Evolutionary conservation across 148 eudicot species (phyloP), one percentile per base, ranked within the genome.

Genomic region (Rhododendron simsii): DNA sequence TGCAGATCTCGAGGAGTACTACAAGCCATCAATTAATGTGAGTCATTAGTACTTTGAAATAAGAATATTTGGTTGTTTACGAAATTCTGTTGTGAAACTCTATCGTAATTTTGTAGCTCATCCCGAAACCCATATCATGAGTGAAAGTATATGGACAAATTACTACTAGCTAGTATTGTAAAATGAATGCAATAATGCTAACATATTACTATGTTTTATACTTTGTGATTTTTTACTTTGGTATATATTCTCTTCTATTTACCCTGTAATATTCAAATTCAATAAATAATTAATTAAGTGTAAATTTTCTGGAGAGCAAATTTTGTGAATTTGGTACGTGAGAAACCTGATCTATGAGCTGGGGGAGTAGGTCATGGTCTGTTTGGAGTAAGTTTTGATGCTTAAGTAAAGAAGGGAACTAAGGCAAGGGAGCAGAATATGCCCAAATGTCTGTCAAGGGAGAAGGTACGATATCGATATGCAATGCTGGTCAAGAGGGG

Each of bases 321-420:
- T 13, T 3, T 59, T 71, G 15, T 71, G 39, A 33, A 33, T 71
- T 71, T 71, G 21, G 76, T 71, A 30, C 33, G 33, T 67, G 76
- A 14, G 37, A 33, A 71, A 12, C 76, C 76, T 71, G 39, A 65
- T 23, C 33, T 15, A 30, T 71, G 76, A 80, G 80, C 83, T 83
- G 82, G 80, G 45, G 67, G 84, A 81, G 89, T 81, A 77, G 81
- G 86, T 87, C 13, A 80, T 73, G 81, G 33, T 74, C 85, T 53
- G 86, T 69, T 67, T 71, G 39, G 76, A 30, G 39, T 33, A 71
- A 41, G 76, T 71, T 71, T 71, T 15, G 16, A 3, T 51, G 57
- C 57, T 51, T 18, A 13, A 51, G 57, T 51, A 51, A 51, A 51
- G 57, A 51, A 51, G 57, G 57, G 57, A 51, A 51, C 16, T 14